Evolutionary conservation across 164 flowering plant genomes (phyloP), one percentile per base, ranked within the genome.

Genomic region (Magnolia changhungtana): DNA sequence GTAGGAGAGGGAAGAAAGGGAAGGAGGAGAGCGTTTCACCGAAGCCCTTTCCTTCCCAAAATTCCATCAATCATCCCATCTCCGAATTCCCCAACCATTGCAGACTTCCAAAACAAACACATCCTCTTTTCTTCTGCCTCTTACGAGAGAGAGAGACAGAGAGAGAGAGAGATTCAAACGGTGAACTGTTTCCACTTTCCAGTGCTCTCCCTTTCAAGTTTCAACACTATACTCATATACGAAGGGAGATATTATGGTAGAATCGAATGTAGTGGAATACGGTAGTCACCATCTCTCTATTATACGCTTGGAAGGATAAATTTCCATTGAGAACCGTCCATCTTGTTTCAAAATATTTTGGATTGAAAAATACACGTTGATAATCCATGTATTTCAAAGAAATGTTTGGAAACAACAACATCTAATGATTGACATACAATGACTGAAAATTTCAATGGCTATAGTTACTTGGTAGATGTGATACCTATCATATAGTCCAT

Each of bases 11-110:
- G 16, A 27, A 64, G 49, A 50, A 50, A 74, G 59, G 77, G 69
- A 69, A 63, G 71, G 71, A 19, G 18, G 64, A 50, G 78, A 77
- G 79, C 74, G 79, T 75, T 84, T 55, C 79, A 84, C 82, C 76
- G 86, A 84, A 83, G 84, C 80, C 63, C 66, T 73, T 67, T 70
- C 80, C 84, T 88, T 86, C 87, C 82, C 85, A 80, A 84, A 83
- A 81, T 45, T 83, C 84, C 83, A 72, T 63, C 80, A 74, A 72
- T 85, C 83, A 87, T 77, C 50, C 84, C 90, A 85, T 89, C 50
- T 69, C 67, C 72, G 50, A 77, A 78, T 58, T 82, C 67, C 65
- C 23, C 78, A 80, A 83, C 76, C 91, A 88, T 86, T 73, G 81
- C 82, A 77, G 69, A 78, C 74, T 51, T 72, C 8, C 68, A 24